Conservation (phyloP, 163 green algal species). For the Chlamydomonas reinhardtii region DNA sequence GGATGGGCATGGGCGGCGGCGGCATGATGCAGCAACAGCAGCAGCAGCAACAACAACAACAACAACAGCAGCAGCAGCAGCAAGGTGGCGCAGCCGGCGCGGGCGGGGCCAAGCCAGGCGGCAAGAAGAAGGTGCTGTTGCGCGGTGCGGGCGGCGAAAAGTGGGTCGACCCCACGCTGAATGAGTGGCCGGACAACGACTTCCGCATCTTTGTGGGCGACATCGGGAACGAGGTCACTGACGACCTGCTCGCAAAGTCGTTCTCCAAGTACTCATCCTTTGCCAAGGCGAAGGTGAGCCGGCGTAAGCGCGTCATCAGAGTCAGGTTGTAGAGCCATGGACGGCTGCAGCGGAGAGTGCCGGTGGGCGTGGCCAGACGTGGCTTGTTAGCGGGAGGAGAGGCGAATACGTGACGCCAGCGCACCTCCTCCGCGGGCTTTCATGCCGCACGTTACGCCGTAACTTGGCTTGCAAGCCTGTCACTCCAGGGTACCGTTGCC, state of each 20-base stretch:
- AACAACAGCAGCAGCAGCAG: slow-evolving; percentile 32
- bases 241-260: slow-evolving; percentile 89
- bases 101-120: slow-evolving; percentile 6
- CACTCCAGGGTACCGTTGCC: no score
- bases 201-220: slow-evolving; percentile 97
- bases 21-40: slow-evolving; percentile 12
- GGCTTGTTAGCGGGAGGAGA: no score
- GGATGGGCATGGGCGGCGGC: slow-evolving; percentile 14
- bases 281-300: slow-evolving; percentile 83
- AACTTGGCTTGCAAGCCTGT: no score
- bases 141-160: slow-evolving; percentile 80
- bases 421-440: no score
- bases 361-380: no score
- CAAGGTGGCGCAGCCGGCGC: neutral
- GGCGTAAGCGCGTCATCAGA: no score
- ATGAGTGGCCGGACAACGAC: slow-evolving; percentile 96
- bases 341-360: no score
- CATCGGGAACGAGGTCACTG: slow-evolving; percentile 94
- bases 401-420: no score
- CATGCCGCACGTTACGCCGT: no score
- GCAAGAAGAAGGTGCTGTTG: slow-evolving; percentile 65
- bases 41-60: slow-evolving; percentile 3
- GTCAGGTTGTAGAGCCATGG: no score
- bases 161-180: slow-evolving; percentile 87
- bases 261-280: slow-evolving; percentile 93